phyloP scores from a whole-genome alignment of 176 grass and related monocot species.

The Chrysopogon serrulatus region DNA sequence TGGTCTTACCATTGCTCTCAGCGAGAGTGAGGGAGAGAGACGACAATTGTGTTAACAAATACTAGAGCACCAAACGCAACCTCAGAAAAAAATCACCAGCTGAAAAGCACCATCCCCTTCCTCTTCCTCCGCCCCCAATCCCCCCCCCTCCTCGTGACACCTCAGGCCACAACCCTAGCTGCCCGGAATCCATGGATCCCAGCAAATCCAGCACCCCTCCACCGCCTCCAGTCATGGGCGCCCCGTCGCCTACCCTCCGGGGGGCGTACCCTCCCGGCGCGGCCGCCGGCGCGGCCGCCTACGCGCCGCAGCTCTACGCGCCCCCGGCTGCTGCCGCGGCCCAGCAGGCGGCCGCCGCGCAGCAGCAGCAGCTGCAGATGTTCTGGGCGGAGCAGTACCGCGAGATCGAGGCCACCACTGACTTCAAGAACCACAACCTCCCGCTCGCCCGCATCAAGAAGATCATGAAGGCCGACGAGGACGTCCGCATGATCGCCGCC shows the following conservation, averaged over 20 bases:
- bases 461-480: conserved; percentile 77
- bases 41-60: background rate
- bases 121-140: conserved; percentile 22
- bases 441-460: conserved; percentile 76
- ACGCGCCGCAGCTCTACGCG: conserved; percentile 58
- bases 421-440: conserved; percentile 65
- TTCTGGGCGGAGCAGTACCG: conserved; percentile 97
- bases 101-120: conserved; percentile 18
- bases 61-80: background rate
- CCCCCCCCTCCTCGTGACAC: background rate
- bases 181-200: conserved; percentile 53
- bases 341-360: conserved; percentile 41
- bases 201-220: conserved; percentile 59
- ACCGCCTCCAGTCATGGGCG: conserved; percentile 44
- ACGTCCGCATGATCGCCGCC: conserved; percentile 57
- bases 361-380: conserved; percentile 81
- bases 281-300: too few relatives aligned
- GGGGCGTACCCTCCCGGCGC: conserved; percentile 35
- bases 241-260: conserved; percentile 49
- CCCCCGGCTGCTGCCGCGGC: conserved; percentile 36
- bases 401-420: conserved; percentile 74
- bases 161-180: conserved; percentile 47
- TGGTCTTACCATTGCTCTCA: background rate
- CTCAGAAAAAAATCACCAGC: conserved; percentile 8
- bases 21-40: background rate